Evolutionary conservation across 352 stramenopile genomes (phyloP), one percentile per base, ranked within the genome.

Genomic region (Elongisporangium prolatum): DNA sequence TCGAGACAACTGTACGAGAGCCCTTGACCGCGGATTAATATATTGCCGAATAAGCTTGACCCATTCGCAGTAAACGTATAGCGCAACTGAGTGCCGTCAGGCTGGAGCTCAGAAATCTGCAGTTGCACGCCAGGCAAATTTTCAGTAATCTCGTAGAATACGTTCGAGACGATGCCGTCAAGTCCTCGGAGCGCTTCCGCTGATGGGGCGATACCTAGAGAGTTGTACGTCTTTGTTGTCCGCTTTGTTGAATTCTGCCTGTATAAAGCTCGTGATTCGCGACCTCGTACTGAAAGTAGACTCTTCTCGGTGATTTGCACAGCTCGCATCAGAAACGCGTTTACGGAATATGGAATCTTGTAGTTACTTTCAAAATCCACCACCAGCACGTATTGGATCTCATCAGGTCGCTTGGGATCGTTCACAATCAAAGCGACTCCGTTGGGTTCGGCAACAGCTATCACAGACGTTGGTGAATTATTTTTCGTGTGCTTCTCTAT

Each of bases 1-100:
- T 91, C 75, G 0, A 93, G 34, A 22, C 78, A 89, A 1, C 64
- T 50, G 22, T 90, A 89, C 0, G 79, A 84, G 0, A 89, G 64
- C 0, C 77, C 77, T 52, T 82, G 74, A 1, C 75, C 72, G 21
- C 78, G 77, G 48, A 74, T 56, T 0, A 90, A 56, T 40, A 50
- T 64, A 34, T 65, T 72, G 9, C 34, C 61, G 24, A 69, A 21
- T 0, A 80, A 37, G 0, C 65, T 83, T 0, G 76, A 90, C 0
- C 67, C 66, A 48, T 77, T 65, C 0, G 63, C 62, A 4, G 64
- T 60, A 50, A 89, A 91, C 0, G 80, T 89, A 50, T 75, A 89
- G 21, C 56, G 57, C 9, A 91, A 55, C 10, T 84, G 63, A 0
- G 55, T n/a, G 3, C 74, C 80, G 28, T 75, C 71, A 0, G 61